Percentiles rank a stretch among this genome's conserved stretches.
Conservation (phyloP, 2,329 filamentous ascomycete genomes). For the Nothopassalora personata region DNA sequence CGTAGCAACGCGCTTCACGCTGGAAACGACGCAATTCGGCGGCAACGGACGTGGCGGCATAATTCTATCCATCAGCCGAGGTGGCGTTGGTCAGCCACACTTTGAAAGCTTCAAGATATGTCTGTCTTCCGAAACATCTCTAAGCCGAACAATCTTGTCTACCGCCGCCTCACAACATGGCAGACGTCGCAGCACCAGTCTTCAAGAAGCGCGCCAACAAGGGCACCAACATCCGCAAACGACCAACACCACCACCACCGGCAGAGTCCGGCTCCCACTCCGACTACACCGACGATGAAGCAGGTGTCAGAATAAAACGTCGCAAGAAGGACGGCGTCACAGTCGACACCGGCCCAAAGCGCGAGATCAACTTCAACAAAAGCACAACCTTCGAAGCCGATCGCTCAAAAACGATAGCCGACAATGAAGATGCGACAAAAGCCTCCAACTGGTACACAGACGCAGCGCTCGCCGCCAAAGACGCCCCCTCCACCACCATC, state of each 20-base stretch:
- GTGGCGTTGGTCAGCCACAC: neutral
- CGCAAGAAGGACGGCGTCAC: constrained; percentile 63
- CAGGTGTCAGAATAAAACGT: constrained; percentile 72
- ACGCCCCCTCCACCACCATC: constrained; percentile 9
- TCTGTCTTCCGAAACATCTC: neutral
- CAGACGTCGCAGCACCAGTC: constrained; percentile 44
- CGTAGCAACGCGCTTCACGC: no score
- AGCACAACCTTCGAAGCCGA: constrained; percentile 51
- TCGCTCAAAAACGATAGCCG: constrained; percentile 57
- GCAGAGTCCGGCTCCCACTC: constrained; percentile 53
- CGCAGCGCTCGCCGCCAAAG: constrained; percentile 38
- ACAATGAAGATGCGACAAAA: constrained; percentile 83
- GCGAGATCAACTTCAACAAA: constrained; percentile 31
- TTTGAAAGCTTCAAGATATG: neutral
- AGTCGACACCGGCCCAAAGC: constrained; percentile 55
- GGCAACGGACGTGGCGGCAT: no score
- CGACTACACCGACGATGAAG: constrained; percentile 69
- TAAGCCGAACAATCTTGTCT: neutral
- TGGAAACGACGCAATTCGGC: no score
- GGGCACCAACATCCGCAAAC: constrained; percentile 73
- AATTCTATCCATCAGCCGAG: neutral
- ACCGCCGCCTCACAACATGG: constrained; percentile 23
- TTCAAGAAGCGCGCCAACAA: constrained; percentile 86
- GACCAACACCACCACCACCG: constrained; percentile 70
- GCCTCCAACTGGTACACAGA: constrained; percentile 86